These are phyloP conservation scores for Entomortierella parvispora DNA, from an alignment of 192 early-diverging fungal species.

Conservation along the genomic window DNA sequence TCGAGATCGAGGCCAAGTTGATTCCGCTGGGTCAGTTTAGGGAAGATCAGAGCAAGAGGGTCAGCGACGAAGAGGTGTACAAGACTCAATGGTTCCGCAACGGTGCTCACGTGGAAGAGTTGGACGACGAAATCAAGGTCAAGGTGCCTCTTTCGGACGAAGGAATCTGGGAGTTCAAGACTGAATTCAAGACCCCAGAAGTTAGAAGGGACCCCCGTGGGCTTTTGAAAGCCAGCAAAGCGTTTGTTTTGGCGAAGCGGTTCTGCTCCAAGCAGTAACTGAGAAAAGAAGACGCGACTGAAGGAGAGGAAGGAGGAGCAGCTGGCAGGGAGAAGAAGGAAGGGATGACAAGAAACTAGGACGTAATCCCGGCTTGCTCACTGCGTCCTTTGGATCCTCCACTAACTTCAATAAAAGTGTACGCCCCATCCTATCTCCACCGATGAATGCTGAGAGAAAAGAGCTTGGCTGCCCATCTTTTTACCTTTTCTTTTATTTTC, in stretches of 20 bases:
- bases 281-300: too few relatives aligned
- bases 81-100: constrained; percentile 50
- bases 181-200: constrained; percentile 53
- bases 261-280: constrained; percentile 15
- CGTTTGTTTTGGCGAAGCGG: constrained; percentile 39
- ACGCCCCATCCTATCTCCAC: too few relatives aligned
- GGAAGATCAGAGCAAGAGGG: constrained; percentile 33
- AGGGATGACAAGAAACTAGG: too few relatives aligned
- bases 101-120: constrained; percentile 29
- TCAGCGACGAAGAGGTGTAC: constrained; percentile 50
- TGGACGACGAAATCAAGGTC: constrained; percentile 39
- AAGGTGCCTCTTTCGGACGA: constrained; percentile 22
- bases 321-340: too few relatives aligned
- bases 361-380: too few relatives aligned
- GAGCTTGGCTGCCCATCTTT: too few relatives aligned
- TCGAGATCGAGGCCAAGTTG: constrained; percentile 29
- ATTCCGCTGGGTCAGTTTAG: constrained; percentile 66
- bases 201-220: constrained; percentile 58
- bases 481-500: too few relatives aligned
- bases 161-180: constrained; percentile 60
- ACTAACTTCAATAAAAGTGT: too few relatives aligned
- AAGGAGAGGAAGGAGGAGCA: too few relatives aligned
- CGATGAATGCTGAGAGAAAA: too few relatives aligned
- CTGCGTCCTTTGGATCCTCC: too few relatives aligned
- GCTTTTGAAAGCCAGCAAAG: constrained; percentile 49